Evolutionary conservation across 2,329 filamentous ascomycete species (phyloP), one percentile per base, ranked within the genome.

Genomic region (Neofusicoccum ribis): DNA sequence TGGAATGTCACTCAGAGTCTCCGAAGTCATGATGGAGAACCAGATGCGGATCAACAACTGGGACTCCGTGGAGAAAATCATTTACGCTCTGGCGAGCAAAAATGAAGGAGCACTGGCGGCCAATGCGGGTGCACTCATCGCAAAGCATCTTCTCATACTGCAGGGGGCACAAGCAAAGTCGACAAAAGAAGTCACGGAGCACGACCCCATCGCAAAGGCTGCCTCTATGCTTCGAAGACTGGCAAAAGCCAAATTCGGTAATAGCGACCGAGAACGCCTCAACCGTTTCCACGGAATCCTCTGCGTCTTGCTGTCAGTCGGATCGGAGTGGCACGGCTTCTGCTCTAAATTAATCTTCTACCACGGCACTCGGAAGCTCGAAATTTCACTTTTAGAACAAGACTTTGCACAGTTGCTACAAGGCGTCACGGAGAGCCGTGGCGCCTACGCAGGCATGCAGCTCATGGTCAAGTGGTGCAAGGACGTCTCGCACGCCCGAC

Each of bases 381-480:
- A 43, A 17, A 31, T 63, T 70, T 81, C 34, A 72, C 77, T 12
- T 69, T 78, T 0, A 70, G 46, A 72, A 3, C 73, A 82, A 77
- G 83, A 86, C 67, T 70, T 72, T 17, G 46, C 46, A 15, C 46
- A 27, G 31, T 67, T 87, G 6, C 81, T 90, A 6, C 77, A 81
- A 49, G 85, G 83, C n/a, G 77, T 88, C 8, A 81, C 85, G 2
- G 79, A 82, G 34, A 76, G 77, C 0, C 79, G 82, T 52, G 84
- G 83, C 63, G 83, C 80, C 65, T 64, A 68, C 9, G 77, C 77
- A 39, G 88, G 84, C 65, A 81, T 77, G 65, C 74, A 70, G 3
- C 68, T 87, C 39, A 83, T 84, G 64, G 72, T 81, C 9, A 74
- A 72, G 41, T 87, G 84, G 80, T 83, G 81, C 61, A 41, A 61